These are phyloP conservation scores for Chytridium lagenaria DNA, from an alignment of 371 early-diverging fungal species.

Conservation along the genomic window DNA sequence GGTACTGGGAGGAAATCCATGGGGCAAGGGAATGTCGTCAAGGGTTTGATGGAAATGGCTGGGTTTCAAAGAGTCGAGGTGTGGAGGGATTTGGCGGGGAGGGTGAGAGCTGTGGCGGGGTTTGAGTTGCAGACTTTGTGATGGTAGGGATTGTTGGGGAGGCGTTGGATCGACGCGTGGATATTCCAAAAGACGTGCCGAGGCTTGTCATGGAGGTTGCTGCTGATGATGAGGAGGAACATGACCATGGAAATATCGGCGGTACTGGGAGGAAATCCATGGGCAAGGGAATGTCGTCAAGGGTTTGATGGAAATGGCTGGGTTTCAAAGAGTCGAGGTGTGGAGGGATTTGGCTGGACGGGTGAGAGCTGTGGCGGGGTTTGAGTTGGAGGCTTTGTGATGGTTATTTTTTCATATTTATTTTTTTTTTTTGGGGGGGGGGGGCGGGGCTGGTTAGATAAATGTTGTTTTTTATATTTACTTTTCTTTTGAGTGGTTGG, in stretches of 20 bases:
- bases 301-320: slow-evolving; percentile 52
- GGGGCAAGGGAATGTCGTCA: slow-evolving; percentile 66
- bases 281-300: slow-evolving; percentile 61
- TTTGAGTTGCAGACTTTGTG: too few relatives aligned
- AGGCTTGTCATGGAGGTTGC: slow-evolving; percentile 83
- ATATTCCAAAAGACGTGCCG: slow-evolving; percentile 53
- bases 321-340: slow-evolving; percentile 59
- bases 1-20: background rate
- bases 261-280: background rate
- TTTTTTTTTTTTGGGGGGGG: too few relatives aligned
- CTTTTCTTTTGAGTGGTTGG: too few relatives aligned
- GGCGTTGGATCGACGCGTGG: slow-evolving; percentile 27
- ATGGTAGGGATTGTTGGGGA: slow-evolving; percentile 18
- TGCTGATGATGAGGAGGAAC: slow-evolving; percentile 51
- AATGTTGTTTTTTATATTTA: too few relatives aligned
- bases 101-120: slow-evolving; percentile 60
- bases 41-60: slow-evolving; percentile 48
- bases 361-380: slow-evolving; percentile 59
- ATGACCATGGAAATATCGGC: too few relatives aligned
- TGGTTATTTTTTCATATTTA: too few relatives aligned
- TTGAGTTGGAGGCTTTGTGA: too few relatives aligned
- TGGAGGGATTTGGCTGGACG: slow-evolving; percentile 78
- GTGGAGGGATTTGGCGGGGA: slow-evolving; percentile 78
- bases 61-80: slow-evolving; percentile 62
- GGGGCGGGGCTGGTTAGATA: too few relatives aligned